phyloP scores from a whole-genome alignment of 2,329 filamentous ascomycete species.

The Teratosphaeria gauchensis region DNA sequence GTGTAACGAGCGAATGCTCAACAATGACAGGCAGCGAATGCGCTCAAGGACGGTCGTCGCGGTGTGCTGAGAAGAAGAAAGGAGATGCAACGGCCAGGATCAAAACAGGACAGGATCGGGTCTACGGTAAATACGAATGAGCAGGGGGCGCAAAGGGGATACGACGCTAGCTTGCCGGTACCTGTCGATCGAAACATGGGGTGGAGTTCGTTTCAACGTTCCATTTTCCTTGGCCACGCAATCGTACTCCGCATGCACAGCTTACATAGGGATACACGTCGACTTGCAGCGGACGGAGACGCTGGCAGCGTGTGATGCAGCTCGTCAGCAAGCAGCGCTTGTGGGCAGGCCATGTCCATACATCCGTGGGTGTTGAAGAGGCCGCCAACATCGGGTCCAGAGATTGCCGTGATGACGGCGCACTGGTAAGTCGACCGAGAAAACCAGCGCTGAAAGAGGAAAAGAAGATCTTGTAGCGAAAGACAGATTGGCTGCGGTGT shows the following conservation, averaged over 20 bases:
- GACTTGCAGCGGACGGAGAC: not conserved
- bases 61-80: conserved; percentile 16
- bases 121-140: not conserved
- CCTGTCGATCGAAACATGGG: not conserved
- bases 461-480: not conserved
- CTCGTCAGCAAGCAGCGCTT: not conserved
- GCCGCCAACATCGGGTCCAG: not conserved
- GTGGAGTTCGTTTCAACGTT: not conserved
- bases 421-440: not conserved
- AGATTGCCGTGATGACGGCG: not conserved
- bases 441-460: not conserved
- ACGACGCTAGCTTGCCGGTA: not conserved
- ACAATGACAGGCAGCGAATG: conserved; percentile 20
- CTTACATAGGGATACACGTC: not conserved
- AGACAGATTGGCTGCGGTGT: conserved; percentile 1
- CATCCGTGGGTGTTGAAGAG: not conserved
- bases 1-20: conserved; percentile 35
- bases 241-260: not conserved
- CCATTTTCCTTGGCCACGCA: not conserved
- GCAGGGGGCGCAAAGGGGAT: conserved; percentile 4
- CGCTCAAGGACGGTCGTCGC: conserved; percentile 5
- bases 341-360: not conserved
- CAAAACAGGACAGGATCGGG: not conserved
- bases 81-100: conserved; percentile 1
- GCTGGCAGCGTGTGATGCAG: not conserved